Base-by-base conservation (phyloP, 2,329 filamentous ascomycete genomes). In the Neonectria faginata region DNA sequence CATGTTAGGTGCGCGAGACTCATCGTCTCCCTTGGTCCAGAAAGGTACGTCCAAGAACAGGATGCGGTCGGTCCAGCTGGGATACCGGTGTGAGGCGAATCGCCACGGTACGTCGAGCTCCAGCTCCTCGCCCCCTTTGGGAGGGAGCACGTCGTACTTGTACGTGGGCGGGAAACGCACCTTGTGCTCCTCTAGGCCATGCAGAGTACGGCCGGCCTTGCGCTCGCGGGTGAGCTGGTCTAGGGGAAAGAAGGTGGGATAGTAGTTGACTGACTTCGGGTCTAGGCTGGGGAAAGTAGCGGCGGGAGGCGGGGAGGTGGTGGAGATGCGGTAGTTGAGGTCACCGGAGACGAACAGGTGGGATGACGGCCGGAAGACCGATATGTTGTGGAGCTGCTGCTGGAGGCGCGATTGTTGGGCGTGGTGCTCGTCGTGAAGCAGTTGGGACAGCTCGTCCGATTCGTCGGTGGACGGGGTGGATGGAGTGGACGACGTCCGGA, bases 51-150 rank as follows among this genome's bases (percentile, higher is more conserved):
- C 87, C 3, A 95, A 83, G 78, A 89, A 98, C 20, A 98, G 82
- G 20, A 98, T 90, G 3, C 96, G 89, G 78, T 98, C 96, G 73
- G 94, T 97, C 96, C 95, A 98, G 74, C 91, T 90, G 1, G 96
- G 94, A 85, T 92, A 97, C 50, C 96, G 89, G 76, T 97, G 92
- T 62, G 84, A 83, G 8, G 94, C 92, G 87, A 94, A 74, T 33
- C 60, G 61, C 69, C 70, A 73, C n/a, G 72, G 72, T 29, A 74
- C 72, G 31, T 74, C 72, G 41, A 70, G 64, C 57, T 74, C 72
- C 5, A 66, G 68, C 22, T 66, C 70, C 45, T 79, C 75, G 29
- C 73, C 72, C n/a, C 72, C 73, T 44, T 68, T 71, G 54, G 78
- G 73, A 51, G 56, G 77, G 67, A 65, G 69, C 36, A 85, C 78